Conservation (phyloP, 2,329 filamentous ascomycete genomes). For the Westerdykella aurantiaca region DNA sequence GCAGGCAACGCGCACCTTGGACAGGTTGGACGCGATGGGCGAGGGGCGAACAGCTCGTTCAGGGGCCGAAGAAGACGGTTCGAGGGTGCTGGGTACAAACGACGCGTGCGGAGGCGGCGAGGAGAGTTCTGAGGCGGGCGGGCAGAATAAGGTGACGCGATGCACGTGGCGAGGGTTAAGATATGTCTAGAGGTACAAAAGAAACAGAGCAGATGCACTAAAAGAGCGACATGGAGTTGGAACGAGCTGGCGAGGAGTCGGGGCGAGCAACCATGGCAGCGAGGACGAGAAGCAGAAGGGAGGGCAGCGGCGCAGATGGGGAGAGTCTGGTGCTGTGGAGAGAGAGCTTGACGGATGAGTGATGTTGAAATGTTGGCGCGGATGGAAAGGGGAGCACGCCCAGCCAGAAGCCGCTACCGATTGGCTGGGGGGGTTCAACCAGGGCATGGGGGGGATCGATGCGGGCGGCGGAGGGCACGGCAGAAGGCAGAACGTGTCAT, state of each 20-base stretch:
- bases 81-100: conserved; percentile 7
- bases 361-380: conserved; percentile 3
- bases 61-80: conserved; percentile 8
- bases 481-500: conserved; percentile 9
- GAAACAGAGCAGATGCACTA: conserved; percentile 29
- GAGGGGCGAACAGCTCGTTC: conserved; percentile 5
- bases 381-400: conserved; percentile 12
- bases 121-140: conserved; percentile 12
- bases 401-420: conserved; percentile 19
- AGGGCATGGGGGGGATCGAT: background rate
- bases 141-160: conserved; percentile 16
- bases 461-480: background rate
- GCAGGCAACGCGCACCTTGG: conserved; percentile 20
- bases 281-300: conserved; percentile 20
- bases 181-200: conserved; percentile 29
- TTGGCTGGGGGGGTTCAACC: conserved; percentile 9
- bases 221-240: conserved; percentile 36
- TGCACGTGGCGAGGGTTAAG: conserved; percentile 7
- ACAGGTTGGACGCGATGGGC: conserved; percentile 16
- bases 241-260: conserved; percentile 25
- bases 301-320: conserved; percentile 11
- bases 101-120: conserved; percentile 17
- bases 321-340: conserved; percentile 5
- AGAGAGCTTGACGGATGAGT: background rate
- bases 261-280: conserved; percentile 28